Base-by-base conservation (phyloP, 768 basidiomycete genomes). In the Suillus sp. region DNA sequence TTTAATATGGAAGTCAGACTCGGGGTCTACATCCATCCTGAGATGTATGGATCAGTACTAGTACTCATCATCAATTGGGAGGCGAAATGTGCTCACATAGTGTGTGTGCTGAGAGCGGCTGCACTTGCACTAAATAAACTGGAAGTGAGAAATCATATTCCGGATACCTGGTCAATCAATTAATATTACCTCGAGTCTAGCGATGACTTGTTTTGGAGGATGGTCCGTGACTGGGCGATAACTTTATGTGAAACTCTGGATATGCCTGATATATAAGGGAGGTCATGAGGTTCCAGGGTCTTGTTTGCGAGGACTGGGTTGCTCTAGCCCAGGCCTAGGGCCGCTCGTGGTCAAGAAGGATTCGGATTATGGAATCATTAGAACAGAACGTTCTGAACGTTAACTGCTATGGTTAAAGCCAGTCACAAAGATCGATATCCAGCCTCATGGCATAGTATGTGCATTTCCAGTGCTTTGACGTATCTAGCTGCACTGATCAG, bases 1-100 rank as follows among this genome's bases (percentile, higher is more conserved):
- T 25, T 73, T 74, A 42, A 74, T 64, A 16, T 30, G 71, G 51
- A 74, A 74, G 38, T 53, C 50, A 56, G 35, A 37, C 22, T 56
- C 55, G 13, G 63, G 30, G 35, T 66, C 71, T 43, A 65, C 57
- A 60, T 68, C 69, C 67, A 74, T 71, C 45, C 35, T 61, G 7
- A 27, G 34, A 37, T 14, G 13, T 10, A 61, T 61, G 32, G 8
- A 8, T 34, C 6, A 34, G 32, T 34, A 7, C n/a, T 27, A 57
- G 60, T n/a, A 22, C 16, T 14, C 10, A 54, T 22, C 53, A 53
- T 10, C 10, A 32, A 35, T n/a, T n/a, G 22, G 32, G 51, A 53
- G 51, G 30, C 47, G 25, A 61, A 61, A 14, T 25, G n/a, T 16
- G 34, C 60, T 61, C 60, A 61, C 60, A 61, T 57, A 50, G 30